Base-by-base conservation (phyloP, 768 basidiomycete species). In the Tulasnella sp. region DNA sequence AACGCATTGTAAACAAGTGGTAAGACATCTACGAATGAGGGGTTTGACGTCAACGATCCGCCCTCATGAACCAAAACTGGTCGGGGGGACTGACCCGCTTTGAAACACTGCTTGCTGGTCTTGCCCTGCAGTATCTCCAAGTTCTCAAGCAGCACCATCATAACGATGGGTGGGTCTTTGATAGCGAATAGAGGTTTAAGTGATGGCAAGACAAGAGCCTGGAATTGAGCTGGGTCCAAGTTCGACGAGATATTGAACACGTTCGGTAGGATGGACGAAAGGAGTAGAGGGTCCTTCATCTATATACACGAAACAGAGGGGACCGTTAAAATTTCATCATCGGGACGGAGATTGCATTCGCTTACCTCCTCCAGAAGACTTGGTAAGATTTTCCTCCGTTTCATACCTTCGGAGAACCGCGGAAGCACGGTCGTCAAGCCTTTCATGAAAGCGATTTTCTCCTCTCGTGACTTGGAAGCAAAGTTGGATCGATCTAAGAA, bases 401-500 rank as follows among this genome's bases (percentile, higher is more conserved):
- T 88, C 76, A 99, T 86, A 20, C 95, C 92, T 81, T 96, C 94
- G 11, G 93, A 92, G 84, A 99, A 99, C 70, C 88, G 90, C 77
- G 90, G 90, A 48, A 99, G 84, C 9, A 98, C 96, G 73, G 88
- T 82, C 1, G 91, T 88, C 26, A 98, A 85, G 0, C 97, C 96
- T 83, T 94, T 94, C 90, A 98, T 93, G 83, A 98, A 98, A 0
- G 93, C 93, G 37, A 98, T 92, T 83, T 99, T 99, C 83, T 98
- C 98, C 85, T 99, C 97, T 77, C 92, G 86, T 2, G 95, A 91
- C 84, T 98, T 98, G 0, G 94, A 90, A 0, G 96, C 94, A 83
- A 99, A 99, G 78, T 92, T 97, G 5, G 96, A 94, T 18, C 97
- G 91, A 82, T 99, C 97, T 75, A 99, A 86, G 85, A 99, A 99